Conservation (phyloP, 1,139 yeast genomes). For the Protomyces lactucae-debilis region DNA sequence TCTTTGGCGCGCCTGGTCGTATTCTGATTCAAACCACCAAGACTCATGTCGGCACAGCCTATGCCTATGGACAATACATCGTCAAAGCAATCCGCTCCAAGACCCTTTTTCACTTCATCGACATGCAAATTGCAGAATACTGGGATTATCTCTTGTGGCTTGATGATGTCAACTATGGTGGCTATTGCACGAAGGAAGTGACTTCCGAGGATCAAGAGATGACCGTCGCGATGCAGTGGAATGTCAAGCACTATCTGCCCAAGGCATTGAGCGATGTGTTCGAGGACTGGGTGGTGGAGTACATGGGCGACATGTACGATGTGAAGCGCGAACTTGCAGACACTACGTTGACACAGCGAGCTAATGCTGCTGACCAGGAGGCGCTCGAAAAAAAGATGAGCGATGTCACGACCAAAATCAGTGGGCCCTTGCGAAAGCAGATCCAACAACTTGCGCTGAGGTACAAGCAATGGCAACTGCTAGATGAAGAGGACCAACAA, state of each 20-base stretch:
- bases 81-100: constrained; percentile 73
- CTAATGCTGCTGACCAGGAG: constrained; percentile 38
- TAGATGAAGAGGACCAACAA: constrained; percentile 64
- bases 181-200: constrained; percentile 44
- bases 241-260: constrained; percentile 70
- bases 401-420: constrained; percentile 15
- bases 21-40: constrained; percentile 71
- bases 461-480: constrained; percentile 58
- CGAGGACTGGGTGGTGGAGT: constrained; percentile 77
- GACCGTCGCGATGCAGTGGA: constrained; percentile 70
- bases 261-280: constrained; percentile 71
- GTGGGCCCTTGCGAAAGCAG: constrained; percentile 56
- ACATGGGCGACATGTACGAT: constrained; percentile 64
- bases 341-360: constrained; percentile 39
- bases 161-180: constrained; percentile 87
- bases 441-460: constrained; percentile 49
- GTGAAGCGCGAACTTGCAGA: constrained; percentile 42
- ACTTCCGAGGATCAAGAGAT: constrained; percentile 5
- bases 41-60: constrained; percentile 75
- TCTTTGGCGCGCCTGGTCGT: constrained; percentile 77
- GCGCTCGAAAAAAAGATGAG: constrained; percentile 4
- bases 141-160: constrained; percentile 95
- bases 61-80: constrained; percentile 87
- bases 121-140: constrained; percentile 64
- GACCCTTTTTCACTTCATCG: constrained; percentile 78